Evolutionary conservation across 768 basidiomycete genomes (phyloP).

Genomic region (Leccinellum albellum): DNA sequence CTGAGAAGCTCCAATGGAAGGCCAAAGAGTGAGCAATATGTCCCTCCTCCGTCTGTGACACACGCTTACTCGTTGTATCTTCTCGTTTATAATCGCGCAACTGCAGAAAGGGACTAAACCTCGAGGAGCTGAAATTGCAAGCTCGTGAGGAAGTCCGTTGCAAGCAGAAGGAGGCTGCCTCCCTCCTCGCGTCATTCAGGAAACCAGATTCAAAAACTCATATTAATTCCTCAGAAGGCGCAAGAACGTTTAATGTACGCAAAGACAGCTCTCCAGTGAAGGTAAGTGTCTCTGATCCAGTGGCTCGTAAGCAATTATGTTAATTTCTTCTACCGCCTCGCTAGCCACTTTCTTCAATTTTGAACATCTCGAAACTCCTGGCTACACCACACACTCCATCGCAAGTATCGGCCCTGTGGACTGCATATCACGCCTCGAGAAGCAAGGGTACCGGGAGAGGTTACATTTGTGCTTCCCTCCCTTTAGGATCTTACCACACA

Average conservation of each 20-base stretch:
- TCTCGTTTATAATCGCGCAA: constrained; percentile 5
- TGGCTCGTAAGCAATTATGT: background rate
- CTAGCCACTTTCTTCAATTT: constrained; percentile 76
- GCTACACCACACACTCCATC: constrained; percentile 63
- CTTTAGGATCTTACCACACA: constrained; percentile 63
- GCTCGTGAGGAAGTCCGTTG: constrained; percentile 30
- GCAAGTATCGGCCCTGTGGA: constrained; percentile 84
- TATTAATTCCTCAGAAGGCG: background rate
- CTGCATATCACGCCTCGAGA: constrained; percentile 79
- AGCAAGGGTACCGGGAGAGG: constrained; percentile 79
- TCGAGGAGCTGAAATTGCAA: constrained; percentile 32
- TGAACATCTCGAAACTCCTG: constrained; percentile 72
- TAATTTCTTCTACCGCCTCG: background rate
- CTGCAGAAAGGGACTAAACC: constrained; percentile 42
- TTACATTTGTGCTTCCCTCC: constrained; percentile 80
- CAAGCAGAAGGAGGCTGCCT: constrained; percentile 28
- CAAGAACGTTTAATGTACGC: constrained; percentile 29
- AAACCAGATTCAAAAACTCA: constrained; percentile 12
- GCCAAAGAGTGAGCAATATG: constrained; percentile 57
- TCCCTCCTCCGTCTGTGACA: constrained; percentile 7
- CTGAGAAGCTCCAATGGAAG: constrained; percentile 60
- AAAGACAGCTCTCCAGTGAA: constrained; percentile 69
- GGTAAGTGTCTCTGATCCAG: constrained; percentile 32
- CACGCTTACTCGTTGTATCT: background rate
- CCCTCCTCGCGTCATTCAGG: constrained; percentile 12